phyloP scores from a whole-genome alignment of 306 rosid genomes.

The Prunus fruticosa region DNA sequence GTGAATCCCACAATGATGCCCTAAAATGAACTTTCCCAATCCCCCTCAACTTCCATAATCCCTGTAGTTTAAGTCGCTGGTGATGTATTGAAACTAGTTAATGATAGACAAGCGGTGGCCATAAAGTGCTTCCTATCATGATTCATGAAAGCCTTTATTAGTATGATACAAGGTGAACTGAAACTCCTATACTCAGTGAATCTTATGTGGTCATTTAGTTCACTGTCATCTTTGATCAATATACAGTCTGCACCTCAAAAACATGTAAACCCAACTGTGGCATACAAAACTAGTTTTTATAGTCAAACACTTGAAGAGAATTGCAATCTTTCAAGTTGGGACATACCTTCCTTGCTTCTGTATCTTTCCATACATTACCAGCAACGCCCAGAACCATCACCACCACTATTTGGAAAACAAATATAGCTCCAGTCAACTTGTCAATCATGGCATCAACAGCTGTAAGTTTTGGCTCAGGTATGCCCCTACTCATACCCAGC shows the following conservation, averaged over 20 bases:
- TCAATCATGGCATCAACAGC: slow-evolving; percentile 97
- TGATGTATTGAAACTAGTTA: too few species aligned
- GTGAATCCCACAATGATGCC: background rate
- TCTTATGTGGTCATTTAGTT: background rate
- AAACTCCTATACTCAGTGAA: background rate
- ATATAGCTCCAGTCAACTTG: slow-evolving; percentile 98
- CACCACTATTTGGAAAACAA: slow-evolving; percentile 93
- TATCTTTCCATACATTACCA: slow-evolving; percentile 97
- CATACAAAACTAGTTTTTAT: background rate
- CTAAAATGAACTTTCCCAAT: background rate
- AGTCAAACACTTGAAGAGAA: slow-evolving; percentile 15
- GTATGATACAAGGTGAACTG: background rate
- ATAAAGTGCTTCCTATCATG: background rate
- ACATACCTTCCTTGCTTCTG: slow-evolving; percentile 91
- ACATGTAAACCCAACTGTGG: slow-evolving; percentile 8
- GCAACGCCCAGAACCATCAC: slow-evolving; percentile 95
- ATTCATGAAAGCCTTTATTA: background rate
- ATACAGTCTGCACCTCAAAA: slow-evolving; percentile 3
- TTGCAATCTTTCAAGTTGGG: slow-evolving; percentile 16
- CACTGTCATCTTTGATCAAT: background rate
- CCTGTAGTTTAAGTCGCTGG: background rate
- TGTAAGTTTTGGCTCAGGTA: slow-evolving; percentile 98
- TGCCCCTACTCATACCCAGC: slow-evolving; percentile 97
- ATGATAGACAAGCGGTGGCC: background rate
- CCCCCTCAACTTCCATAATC: background rate